A percentile compares a stretch with the other conserved stretches of the same genome.
These are phyloP conservation scores for Gentiana macrophylla DNA, from an alignment of 257 asterid genomes.

Conservation along the genomic window DNA sequence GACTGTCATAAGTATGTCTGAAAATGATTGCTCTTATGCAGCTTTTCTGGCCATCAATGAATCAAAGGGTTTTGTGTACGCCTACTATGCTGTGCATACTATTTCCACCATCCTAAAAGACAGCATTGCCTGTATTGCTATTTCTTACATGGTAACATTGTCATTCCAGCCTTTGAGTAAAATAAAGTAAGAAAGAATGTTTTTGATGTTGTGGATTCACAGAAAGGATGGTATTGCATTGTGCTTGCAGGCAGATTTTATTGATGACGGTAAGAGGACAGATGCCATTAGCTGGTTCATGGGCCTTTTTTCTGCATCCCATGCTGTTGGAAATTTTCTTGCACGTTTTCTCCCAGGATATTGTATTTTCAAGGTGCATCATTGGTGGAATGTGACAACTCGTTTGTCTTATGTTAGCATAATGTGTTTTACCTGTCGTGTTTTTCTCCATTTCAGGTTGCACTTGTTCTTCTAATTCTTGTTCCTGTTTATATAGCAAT, in stretches of 20 bases:
- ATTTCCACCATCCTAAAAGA: slow-evolving; percentile 70
- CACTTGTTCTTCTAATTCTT: slow-evolving; percentile 53
- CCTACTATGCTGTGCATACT: slow-evolving; percentile 60
- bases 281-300: slow-evolving; percentile 84
- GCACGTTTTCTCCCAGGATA: slow-evolving; percentile 81
- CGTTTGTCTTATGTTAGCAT: slow-evolving; percentile 1
- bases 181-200: neutral
- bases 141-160: slow-evolving; percentile 76
- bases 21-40: slow-evolving; percentile 20
- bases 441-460: slow-evolving; percentile 45
- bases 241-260: slow-evolving; percentile 67
- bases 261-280: slow-evolving; percentile 50
- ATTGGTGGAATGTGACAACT: slow-evolving; percentile 2
- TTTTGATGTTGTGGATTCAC: no score
- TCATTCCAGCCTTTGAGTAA: slow-evolving; percentile 5
- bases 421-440: slow-evolving; percentile 1
- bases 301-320: slow-evolving; percentile 86
- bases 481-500: slow-evolving; percentile 57
- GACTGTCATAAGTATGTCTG: neutral
- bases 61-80: slow-evolving; percentile 71
- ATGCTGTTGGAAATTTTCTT: slow-evolving; percentile 61
- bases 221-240: neutral
- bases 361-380: slow-evolving; percentile 59
- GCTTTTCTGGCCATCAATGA: slow-evolving; percentile 69
- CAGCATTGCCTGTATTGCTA: slow-evolving; percentile 80